A percentile compares a stretch with the other conserved stretches of the same genome.
Evolutionary conservation across 108 stramenopile species (phyloP).

Genomic region (Nitzschia sp.): DNA sequence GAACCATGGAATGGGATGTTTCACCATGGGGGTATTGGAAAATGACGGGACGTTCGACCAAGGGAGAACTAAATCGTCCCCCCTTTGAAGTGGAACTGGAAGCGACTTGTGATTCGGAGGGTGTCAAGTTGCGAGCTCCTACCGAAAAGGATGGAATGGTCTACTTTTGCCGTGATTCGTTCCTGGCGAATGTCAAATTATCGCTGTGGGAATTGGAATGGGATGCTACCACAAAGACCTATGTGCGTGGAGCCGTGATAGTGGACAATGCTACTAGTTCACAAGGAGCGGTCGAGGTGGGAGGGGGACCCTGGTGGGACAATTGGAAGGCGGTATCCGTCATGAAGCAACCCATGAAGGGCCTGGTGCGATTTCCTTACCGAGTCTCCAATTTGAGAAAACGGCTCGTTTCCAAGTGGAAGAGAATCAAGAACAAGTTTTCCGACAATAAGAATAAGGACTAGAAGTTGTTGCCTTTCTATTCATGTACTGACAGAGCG

Average conservation of each 20-base stretch:
- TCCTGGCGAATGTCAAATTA: constrained; percentile 58
- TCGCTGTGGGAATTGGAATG: constrained; percentile 75
- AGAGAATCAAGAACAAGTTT: neutral
- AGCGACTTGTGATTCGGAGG: constrained; percentile 57
- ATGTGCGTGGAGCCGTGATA: constrained; percentile 33
- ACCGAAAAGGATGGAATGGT: constrained; percentile 83
- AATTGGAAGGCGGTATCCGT: constrained; percentile 45
- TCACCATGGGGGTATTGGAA: constrained; percentile 74
- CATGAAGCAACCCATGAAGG: constrained; percentile 39
- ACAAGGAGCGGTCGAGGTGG: constrained; percentile 76
- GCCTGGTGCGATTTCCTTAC: constrained; percentile 38
- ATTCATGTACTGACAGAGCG: too few relatives aligned
- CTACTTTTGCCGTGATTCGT: constrained; percentile 80
- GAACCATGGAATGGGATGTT: constrained; percentile 83
- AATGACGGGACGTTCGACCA: constrained; percentile 39
- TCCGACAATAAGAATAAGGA: too few relatives aligned
- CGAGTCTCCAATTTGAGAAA: constrained; percentile 36
- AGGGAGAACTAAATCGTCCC: constrained; percentile 29
- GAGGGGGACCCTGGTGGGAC: constrained; percentile 75
- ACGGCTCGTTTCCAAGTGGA: constrained; percentile 11
- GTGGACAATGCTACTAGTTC: constrained; percentile 54
- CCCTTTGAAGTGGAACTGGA: constrained; percentile 72
- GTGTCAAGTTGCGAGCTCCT: constrained; percentile 77
- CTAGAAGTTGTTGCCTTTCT: too few relatives aligned
- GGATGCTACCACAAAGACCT: constrained; percentile 47